Evolutionary conservation across 768 basidiomycete genomes (phyloP).

Genomic region (Boletus rubroflammeus): DNA sequence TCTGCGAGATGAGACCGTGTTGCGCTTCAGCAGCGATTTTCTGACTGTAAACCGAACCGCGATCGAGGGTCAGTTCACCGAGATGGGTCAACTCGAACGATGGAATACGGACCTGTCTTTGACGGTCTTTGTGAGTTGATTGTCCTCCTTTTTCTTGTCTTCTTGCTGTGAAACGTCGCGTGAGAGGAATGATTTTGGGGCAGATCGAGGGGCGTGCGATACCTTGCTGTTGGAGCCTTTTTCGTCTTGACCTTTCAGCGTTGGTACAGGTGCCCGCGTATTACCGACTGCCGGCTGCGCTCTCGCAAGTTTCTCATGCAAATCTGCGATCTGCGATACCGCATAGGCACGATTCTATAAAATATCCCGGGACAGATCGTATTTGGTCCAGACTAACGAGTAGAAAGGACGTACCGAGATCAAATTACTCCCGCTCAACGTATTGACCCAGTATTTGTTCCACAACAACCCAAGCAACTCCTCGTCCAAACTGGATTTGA

Average conservation of each 20-base stretch:
- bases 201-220: not conserved
- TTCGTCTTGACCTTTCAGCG: constrained; percentile 51
- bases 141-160: constrained; percentile 86
- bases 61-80: not conserved
- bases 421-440: constrained; percentile 87
- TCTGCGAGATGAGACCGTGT: constrained; percentile 90
- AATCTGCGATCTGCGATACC: constrained; percentile 84
- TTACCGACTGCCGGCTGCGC: constrained; percentile 55
- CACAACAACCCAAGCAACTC: constrained; percentile 86
- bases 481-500: constrained; percentile 87
- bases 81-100: not conserved
- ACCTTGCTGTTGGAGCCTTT: constrained; percentile 41
- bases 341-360: constrained; percentile 70
- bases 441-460: constrained; percentile 99
- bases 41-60: constrained; percentile 44
- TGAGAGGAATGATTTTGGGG: not conserved
- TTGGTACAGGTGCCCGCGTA: constrained; percentile 57
- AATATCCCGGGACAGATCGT: not conserved
- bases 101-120: constrained; percentile 68
- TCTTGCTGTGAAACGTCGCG: constrained; percentile 35
- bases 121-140: constrained; percentile 82
- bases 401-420: constrained; percentile 63
- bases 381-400: not conserved
- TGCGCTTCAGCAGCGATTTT: constrained; percentile 90
- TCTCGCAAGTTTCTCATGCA: constrained; percentile 84